Base-by-base conservation (phyloP, 345 rosid species). In the Brassica carinata region DNA sequence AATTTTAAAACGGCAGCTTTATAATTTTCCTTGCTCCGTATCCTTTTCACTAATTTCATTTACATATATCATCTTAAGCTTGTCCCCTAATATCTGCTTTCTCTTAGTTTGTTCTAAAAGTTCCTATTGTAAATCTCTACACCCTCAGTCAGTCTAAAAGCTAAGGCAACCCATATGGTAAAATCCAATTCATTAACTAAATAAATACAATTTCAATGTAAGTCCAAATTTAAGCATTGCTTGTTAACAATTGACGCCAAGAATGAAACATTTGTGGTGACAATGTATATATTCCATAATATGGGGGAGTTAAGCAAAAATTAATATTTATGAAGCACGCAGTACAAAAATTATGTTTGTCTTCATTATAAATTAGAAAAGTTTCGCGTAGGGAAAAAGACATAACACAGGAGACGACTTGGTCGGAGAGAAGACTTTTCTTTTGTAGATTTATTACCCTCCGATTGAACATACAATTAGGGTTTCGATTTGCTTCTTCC, bases 381-480 rank as follows among this genome's bases (percentile, higher is more conserved):
- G 36, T 15, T 72, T 67, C 27, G 77, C 74, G 71, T 77, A 77
- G 65, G 65, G 84, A 81, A 76, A 81, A 81, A 77, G 70, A 76
- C 74, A 81, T 34, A 1, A 66, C 51, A 71, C 69, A 53, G 62
- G 33, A 74, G 84, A 58, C 43, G 81, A 77, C 81, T 53, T 81
- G 31, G 77, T 81, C 78, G 81, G 9, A 2, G 26, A 2, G 77
- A 77, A 48, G 73, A 67, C 64, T 81, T 71, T 76, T 51, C 17
- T 14, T n/a, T 53, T 40, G 65, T 77, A 33, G 81, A 72, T 67
- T 77, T 59, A 59, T 81, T 58, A 19, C 58, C 63, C 61, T 17
- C 7, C 70, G 57, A 61, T 76, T 68, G 26, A 53, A 55, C 62
- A 64, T 9, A 63, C 59, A 67, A 18, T 72, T 77, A 81, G 84